Evolutionary conservation across 805 yeast genomes (phyloP).

Genomic region (Ogataea philodendri): DNA sequence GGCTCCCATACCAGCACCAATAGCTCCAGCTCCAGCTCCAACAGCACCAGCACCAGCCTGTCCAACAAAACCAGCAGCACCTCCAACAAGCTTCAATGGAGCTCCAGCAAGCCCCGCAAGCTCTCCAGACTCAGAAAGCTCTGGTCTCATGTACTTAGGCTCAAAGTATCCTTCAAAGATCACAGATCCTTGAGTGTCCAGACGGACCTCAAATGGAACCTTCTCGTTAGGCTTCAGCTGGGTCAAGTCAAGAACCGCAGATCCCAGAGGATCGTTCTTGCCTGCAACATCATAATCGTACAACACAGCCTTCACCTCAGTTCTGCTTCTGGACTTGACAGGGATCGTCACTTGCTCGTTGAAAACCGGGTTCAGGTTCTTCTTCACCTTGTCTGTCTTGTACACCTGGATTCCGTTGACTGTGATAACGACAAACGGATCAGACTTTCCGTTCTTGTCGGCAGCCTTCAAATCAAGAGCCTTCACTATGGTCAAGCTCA

Average conservation of each 20-base stretch:
- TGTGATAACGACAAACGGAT: slow-evolving; percentile 58
- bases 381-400: slow-evolving; percentile 62
- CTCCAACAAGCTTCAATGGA: slow-evolving; percentile 30
- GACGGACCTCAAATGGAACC: slow-evolving; percentile 44
- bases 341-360: slow-evolving; percentile 63
- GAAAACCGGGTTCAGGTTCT: slow-evolving; percentile 73
- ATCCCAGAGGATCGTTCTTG: slow-evolving; percentile 59
- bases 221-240: slow-evolving; percentile 43
- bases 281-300: slow-evolving; percentile 82
- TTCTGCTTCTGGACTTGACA: slow-evolving; percentile 60
- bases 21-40: slow-evolving; percentile 44
- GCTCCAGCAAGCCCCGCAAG: slow-evolving; percentile 42
- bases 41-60: slow-evolving; percentile 39
- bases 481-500: slow-evolving; percentile 54
- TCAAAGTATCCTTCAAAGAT: slow-evolving; percentile 51
- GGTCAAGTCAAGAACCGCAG: slow-evolving; percentile 47
- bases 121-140: slow-evolving; percentile 44
- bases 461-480: slow-evolving; percentile 56
- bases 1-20: too few relatives aligned
- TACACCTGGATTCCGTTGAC: slow-evolving; percentile 53
- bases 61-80: slow-evolving; percentile 43
- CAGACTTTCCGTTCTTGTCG: slow-evolving; percentile 75
- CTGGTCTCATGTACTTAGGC: slow-evolving; percentile 70
- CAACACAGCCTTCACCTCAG: slow-evolving; percentile 46
- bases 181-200: slow-evolving; percentile 68